These are phyloP conservation scores for Nemania abortiva DNA, from an alignment of 2,329 filamentous ascomycete genomes.

Conservation along the genomic window DNA sequence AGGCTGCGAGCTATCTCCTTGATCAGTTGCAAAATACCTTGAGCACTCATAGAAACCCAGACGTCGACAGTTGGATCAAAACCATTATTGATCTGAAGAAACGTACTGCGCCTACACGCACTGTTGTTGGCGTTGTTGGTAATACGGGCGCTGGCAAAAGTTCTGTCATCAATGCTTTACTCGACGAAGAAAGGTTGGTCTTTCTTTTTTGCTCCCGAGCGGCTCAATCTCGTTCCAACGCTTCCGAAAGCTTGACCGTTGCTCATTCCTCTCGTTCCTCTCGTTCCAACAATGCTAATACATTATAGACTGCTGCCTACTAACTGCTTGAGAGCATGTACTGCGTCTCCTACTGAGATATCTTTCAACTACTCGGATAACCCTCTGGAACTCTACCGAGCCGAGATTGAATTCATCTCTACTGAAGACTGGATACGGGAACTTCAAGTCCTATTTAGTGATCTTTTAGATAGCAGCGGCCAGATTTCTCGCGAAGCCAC, in stretches of 20 bases:
- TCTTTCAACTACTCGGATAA: conserved; percentile 49
- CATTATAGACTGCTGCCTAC: conserved; percentile 43
- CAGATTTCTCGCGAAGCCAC: conserved; percentile 42
- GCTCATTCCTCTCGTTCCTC: not conserved
- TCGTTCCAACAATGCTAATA: conserved; percentile 4
- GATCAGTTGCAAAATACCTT: conserved; percentile 36
- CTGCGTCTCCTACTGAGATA: conserved; percentile 47
- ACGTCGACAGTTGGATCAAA: conserved; percentile 52
- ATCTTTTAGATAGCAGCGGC: conserved; percentile 44
- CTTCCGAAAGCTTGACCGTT: not conserved
- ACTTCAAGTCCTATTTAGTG: conserved; percentile 43
- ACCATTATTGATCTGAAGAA: conserved; percentile 57
- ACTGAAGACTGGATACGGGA: conserved; percentile 45
- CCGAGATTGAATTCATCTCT: conserved; percentile 49
- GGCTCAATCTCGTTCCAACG: not conserved
- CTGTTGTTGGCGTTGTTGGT: conserved; percentile 70
- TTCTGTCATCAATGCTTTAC: conserved; percentile 71
- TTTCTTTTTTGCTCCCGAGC: not conserved
- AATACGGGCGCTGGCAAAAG: conserved; percentile 73
- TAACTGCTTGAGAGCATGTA: conserved; percentile 48
- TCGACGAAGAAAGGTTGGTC: conserved; percentile 67
- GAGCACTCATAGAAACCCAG: conserved; percentile 10
- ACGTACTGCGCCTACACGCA: conserved; percentile 53
- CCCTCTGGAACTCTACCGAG: conserved; percentile 43
- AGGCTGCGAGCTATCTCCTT: conserved; percentile 38